Base-by-base conservation (phyloP, 108 stramenopile species). In the Nitzschia palea region DNA sequence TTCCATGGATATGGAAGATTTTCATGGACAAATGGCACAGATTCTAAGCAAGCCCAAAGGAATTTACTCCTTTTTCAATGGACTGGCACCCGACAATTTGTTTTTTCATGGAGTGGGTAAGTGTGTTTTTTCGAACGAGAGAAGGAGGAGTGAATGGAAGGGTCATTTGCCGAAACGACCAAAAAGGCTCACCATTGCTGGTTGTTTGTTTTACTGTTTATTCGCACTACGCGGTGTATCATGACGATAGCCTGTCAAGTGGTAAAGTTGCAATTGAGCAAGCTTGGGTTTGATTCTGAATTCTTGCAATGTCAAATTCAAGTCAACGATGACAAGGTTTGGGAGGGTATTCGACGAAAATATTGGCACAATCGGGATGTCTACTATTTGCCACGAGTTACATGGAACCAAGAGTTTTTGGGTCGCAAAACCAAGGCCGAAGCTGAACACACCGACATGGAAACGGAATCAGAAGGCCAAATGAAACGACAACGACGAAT, bases 21-120 rank as follows among this genome's bases (percentile, higher is more conserved):
- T 97, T 77, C 94, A 95, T 68, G 65, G 32, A 48, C 62, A 59
- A 9, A 84, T 90, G 77, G 43, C 67, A 15, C 61, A 66, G 18
- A 50, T 82, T 2, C 51, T 94, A 59, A 50, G 74, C 57, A 86
- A 86, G 60, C 90, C 89, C 0, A 58, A 81, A 50, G 95, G 94
- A 10, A 62, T 95, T 4, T 97, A 95, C 65, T 83, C 81, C 50
- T 95, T 95, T 61, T 95, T 95, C 76, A 97, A 97, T 77, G 96
- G 96, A n/a, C 43, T 97, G 15, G 91, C 91, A 27, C 96, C 96
- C 0, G 93, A 95, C 75, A 97, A 97, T 78, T 54, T 95, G 3
- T 97, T 97, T 76, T 97, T 97, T 67, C 96, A 97, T 52, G 94
- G 95, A 42, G 95, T 97, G 29, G 62, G 73, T 73, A 44, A 68